These are phyloP conservation scores for Tetradesmus obliquus DNA, from an alignment of 139 green algal species.

Conservation along the genomic window DNA sequence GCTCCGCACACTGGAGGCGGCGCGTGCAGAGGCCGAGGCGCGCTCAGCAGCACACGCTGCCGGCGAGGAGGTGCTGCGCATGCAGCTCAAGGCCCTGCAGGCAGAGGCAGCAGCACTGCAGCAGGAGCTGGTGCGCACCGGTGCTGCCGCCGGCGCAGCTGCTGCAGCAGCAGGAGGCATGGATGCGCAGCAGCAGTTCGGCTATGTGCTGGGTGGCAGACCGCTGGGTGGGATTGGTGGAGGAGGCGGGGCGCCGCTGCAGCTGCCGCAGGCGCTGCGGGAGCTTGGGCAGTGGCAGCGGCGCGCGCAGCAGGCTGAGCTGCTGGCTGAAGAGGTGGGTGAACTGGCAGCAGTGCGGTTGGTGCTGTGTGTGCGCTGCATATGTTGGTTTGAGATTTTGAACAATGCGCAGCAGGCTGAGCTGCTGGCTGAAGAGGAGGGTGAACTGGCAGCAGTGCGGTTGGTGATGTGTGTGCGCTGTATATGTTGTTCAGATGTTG, in stretches of 20 bases:
- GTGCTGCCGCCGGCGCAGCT: neutral
- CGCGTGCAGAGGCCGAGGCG: slow-evolving; percentile 62
- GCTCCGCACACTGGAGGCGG: slow-evolving; percentile 52
- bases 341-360: too few species aligned
- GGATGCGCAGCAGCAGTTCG: neutral
- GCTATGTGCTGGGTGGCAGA: neutral
- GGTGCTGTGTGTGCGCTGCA: too few species aligned
- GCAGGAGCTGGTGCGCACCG: slow-evolving; percentile 25
- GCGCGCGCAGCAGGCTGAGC: slow-evolving; percentile 10
- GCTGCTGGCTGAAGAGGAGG: neutral
- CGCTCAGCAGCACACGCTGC: slow-evolving; percentile 64
- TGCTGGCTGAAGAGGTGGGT: slow-evolving; percentile 10
- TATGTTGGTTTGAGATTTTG: neutral
- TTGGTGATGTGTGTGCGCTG: too few species aligned
- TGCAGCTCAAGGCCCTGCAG: slow-evolving; percentile 3
- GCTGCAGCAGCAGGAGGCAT: neutral
- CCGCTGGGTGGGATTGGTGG: neutral
- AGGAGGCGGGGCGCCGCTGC: neutral
- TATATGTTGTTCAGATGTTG: too few species aligned
- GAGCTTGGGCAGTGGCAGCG: slow-evolving; percentile 23
- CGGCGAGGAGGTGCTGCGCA: slow-evolving; percentile 24
- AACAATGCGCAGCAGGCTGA: slow-evolving; percentile 6
- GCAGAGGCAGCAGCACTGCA: slow-evolving; percentile 25
- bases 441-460: neutral
- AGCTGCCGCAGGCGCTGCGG: slow-evolving; percentile 5